These are phyloP conservation scores for Boletellus ananiceps DNA, from an alignment of 768 basidiomycete species.

Conservation along the genomic window DNA sequence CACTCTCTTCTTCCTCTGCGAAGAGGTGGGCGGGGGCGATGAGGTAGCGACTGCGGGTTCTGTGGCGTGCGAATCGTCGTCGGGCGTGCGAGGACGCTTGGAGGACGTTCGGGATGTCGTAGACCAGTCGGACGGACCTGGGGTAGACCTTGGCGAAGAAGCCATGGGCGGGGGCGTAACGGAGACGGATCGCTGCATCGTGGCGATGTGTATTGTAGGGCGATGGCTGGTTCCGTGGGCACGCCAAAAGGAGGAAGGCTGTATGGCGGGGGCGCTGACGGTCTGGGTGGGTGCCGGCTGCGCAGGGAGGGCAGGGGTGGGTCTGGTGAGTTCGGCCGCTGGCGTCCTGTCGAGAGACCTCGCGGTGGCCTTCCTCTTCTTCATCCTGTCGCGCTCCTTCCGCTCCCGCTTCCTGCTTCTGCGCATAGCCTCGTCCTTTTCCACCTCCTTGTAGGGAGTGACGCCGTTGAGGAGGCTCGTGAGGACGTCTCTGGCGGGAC, in stretches of 20 bases:
- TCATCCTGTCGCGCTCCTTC: conserved; percentile 47
- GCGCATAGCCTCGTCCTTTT: conserved; percentile 55
- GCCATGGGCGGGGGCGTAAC: conserved; percentile 68
- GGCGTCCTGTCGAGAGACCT: conserved; percentile 33
- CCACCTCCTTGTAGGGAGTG: conserved; percentile 56
- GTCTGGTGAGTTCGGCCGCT: conserved; percentile 12
- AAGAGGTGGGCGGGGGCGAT: conserved; percentile 23
- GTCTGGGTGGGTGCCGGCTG: conserved; percentile 18
- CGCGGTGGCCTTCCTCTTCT: conserved; percentile 37
- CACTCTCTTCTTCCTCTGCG: conserved; percentile 58
- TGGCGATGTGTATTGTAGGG: conserved; percentile 69
- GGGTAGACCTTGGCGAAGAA: conserved; percentile 67
- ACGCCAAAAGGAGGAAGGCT: conserved; percentile 57
- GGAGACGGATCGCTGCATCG: conserved; percentile 65
- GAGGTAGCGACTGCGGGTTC: conserved; percentile 21
- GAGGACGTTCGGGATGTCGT: conserved; percentile 74
- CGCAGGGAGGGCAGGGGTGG: conserved; percentile 17
- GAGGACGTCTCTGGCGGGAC: conserved; percentile 66
- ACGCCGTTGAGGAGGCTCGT: conserved; percentile 79
- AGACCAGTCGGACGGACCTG: conserved; percentile 70
- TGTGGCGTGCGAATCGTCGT: conserved; percentile 47
- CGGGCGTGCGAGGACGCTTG: conserved; percentile 73
- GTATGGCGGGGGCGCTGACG: conserved; percentile 28
- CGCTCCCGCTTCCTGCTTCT: conserved; percentile 49
- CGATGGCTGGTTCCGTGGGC: conserved; percentile 39